phyloP scores from a whole-genome alignment of 768 basidiomycete species.

The Tremella mesenterica region DNA sequence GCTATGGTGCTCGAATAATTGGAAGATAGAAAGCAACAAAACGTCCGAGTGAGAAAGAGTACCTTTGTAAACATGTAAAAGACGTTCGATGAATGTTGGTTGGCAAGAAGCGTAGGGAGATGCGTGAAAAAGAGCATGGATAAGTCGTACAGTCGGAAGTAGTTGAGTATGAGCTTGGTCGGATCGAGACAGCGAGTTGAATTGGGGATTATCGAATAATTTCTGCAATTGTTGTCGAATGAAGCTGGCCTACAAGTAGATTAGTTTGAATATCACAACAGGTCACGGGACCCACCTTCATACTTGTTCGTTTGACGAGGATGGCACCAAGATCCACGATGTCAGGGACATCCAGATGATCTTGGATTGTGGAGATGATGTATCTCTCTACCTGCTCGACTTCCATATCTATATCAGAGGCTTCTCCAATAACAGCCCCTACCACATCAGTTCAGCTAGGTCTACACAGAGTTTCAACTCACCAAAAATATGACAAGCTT shows the following conservation, averaged over 20 bases:
- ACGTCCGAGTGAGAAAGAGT: slow-evolving; percentile 61
- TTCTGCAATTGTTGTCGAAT: slow-evolving; percentile 57
- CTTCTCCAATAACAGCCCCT: too few species aligned
- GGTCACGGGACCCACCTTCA: slow-evolving; percentile 55
- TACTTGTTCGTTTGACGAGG: slow-evolving; percentile 46
- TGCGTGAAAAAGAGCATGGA: slow-evolving; percentile 61
- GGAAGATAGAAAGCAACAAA: slow-evolving; percentile 63
- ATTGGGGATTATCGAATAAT: slow-evolving; percentile 57
- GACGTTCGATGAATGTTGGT: slow-evolving; percentile 67
- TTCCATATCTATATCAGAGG: background rate
- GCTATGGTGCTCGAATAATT: slow-evolving; percentile 64
- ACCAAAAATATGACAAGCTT: too few species aligned
- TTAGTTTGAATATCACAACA: background rate
- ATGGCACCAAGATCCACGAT: background rate
- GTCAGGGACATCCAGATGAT: background rate
- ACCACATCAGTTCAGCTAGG: too few species aligned
- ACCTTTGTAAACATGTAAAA: slow-evolving; percentile 66
- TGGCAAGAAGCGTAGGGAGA: slow-evolving; percentile 81
- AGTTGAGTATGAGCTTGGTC: slow-evolving; percentile 40
- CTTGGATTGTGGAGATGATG: background rate
- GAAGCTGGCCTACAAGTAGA: slow-evolving; percentile 36
- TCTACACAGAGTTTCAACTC: too few species aligned
- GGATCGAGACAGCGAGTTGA: slow-evolving; percentile 34
- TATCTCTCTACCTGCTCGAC: background rate
- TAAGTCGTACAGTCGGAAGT: slow-evolving; percentile 52